Evolutionary conservation across 257 asterid genomes (phyloP).

Genomic region (Scutellaria barbata): DNA sequence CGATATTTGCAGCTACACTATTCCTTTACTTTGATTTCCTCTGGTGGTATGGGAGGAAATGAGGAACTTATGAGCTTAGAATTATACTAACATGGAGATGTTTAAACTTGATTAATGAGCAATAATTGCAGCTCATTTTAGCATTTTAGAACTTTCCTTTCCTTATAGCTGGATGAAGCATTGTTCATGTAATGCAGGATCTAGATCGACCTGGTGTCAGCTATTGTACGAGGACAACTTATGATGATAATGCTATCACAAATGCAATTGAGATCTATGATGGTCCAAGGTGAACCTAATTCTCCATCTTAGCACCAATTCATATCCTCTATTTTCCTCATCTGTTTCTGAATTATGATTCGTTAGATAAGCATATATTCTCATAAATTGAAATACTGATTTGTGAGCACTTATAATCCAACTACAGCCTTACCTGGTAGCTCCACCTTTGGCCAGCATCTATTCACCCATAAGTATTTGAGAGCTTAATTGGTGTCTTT

Average conservation of each 20-base stretch:
- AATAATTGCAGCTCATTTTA: not conserved
- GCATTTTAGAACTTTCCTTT: conserved; percentile 1
- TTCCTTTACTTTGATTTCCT: not conserved
- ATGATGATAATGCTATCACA: conserved; percentile 69
- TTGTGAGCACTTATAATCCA: not conserved
- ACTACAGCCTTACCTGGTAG: not conserved
- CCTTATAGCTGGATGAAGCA: conserved; percentile 28
- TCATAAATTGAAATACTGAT: not conserved
- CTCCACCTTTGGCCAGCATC: not conserved
- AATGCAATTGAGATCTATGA: conserved; percentile 65
- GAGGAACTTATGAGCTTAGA: not conserved
- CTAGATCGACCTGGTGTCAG: conserved; percentile 67
- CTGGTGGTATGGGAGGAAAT: conserved; percentile 8
- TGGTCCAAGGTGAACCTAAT: conserved; percentile 48
- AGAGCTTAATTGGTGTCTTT: conserved; percentile 11
- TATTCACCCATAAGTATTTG: not conserved
- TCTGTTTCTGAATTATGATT: no score
- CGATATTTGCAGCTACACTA: not conserved
- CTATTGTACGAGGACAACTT: conserved; percentile 70
- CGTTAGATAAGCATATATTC: not conserved
- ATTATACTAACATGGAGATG: not conserved
- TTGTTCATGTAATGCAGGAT: conserved; percentile 44
- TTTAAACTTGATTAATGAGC: not conserved
- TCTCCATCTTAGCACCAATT: conserved; percentile 22
- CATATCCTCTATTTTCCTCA: not conserved